phyloP scores from a whole-genome alignment of 202 grass and related monocot genomes.

The Hordeum pubiflorum region DNA sequence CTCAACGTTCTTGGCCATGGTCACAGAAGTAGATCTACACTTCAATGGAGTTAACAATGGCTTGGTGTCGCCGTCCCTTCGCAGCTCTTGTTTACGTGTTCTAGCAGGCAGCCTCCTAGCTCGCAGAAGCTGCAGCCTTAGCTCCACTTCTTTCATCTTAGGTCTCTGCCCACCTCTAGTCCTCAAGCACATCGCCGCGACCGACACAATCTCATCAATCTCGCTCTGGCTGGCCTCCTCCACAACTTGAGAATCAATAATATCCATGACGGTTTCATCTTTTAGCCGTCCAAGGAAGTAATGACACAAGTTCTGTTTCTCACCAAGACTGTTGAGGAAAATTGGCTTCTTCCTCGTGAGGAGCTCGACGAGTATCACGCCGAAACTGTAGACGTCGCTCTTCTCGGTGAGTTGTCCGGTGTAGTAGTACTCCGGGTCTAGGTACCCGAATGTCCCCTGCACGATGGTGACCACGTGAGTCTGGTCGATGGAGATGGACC shows the following conservation, averaged over 20 bases:
- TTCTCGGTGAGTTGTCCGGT: neutral
- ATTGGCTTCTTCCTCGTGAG: conserved; percentile 7
- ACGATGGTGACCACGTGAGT: neutral
- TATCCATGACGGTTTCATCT: neutral
- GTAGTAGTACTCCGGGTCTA: conserved; percentile 9
- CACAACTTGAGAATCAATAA: neutral
- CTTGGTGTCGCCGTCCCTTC: neutral
- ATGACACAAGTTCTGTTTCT: neutral
- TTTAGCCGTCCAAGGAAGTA: neutral
- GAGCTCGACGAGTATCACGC: conserved; percentile 10
- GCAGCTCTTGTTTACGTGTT: neutral
- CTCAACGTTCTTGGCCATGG: conserved; percentile 2
- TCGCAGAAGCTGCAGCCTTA: neutral
- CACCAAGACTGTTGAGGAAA: neutral
- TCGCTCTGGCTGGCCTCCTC: neutral
- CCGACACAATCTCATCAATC: neutral
- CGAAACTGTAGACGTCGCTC: conserved; percentile 11
- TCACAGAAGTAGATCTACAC: neutral
- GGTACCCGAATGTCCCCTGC: neutral
- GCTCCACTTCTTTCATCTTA: conserved; percentile 1
- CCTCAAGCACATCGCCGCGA: neutral
- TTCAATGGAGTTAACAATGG: neutral
- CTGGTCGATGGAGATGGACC: conserved; percentile 14
- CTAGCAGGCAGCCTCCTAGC: neutral
- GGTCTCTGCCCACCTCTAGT: neutral